These are phyloP conservation scores for Sanghuangporus baumii DNA, from an alignment of 1,284 basidiomycete species.

Conservation along the genomic window DNA sequence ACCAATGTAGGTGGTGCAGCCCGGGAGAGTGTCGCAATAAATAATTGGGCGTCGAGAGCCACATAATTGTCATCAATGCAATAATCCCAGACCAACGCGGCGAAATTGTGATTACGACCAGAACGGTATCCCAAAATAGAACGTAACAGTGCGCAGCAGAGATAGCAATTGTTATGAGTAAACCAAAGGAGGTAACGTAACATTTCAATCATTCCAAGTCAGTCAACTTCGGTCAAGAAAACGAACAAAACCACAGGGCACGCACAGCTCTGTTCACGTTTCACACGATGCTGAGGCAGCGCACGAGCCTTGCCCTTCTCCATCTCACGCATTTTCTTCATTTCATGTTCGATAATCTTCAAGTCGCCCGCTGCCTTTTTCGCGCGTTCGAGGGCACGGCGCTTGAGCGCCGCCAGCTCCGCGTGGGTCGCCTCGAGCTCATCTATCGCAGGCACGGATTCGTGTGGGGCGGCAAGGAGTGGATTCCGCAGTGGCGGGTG, in stretches of 20 bases:
- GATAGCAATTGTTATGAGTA: too few species aligned
- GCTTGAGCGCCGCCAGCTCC: conserved; percentile 52
- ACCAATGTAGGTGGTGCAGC: not conserved
- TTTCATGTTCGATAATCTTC: conserved; percentile 59
- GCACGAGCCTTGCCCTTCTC: conserved; percentile 61
- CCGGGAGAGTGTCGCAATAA: not conserved
- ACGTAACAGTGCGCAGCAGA: too few species aligned
- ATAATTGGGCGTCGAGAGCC: not conserved
- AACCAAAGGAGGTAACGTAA: not conserved
- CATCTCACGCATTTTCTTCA: conserved; percentile 65
- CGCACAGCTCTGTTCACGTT: conserved; percentile 68
- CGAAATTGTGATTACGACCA: too few species aligned
- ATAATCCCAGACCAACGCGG: not conserved
- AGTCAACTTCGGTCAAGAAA: conserved; percentile 4
- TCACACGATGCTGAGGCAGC: conserved; percentile 45
- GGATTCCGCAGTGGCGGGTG: conserved; percentile 41
- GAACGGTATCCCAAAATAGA: too few species aligned
- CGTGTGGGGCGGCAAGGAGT: conserved; percentile 54
- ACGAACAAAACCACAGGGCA: conserved; percentile 24
- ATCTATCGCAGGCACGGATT: conserved; percentile 61
- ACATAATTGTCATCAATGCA: not conserved
- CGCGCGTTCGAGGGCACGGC: conserved; percentile 50
- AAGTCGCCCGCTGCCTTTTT: conserved; percentile 69
- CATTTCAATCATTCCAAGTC: not conserved
- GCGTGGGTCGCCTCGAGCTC: conserved; percentile 63